Evolutionary conservation across 345 rosid species (phyloP), one percentile per base, ranked within the genome.

Genomic region (Salix brachista): DNA sequence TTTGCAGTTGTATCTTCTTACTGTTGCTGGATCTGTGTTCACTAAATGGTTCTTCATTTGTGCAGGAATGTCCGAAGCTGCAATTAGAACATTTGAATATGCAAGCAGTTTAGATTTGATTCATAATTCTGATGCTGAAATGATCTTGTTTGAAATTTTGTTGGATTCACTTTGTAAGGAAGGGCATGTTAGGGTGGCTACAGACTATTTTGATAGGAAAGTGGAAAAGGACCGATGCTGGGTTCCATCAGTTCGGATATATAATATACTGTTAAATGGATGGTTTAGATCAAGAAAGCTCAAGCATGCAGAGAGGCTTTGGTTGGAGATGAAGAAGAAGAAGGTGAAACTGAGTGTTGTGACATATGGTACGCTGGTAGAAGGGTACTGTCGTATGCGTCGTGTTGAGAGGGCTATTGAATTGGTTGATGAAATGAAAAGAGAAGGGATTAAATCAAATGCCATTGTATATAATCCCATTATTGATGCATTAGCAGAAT

Each of bases 151-250:
- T 32, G 94, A 92, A 69, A 82, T 87, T 77, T 84, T 92, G 80
- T 82, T 93, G 90, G 99, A 96, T 82, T 85, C 95, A 2, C 89
- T 93, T 54, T 91, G 92, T 76, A 91, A 93, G 84, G 94, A 93
- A 84, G 94, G 91, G 74, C 85, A 81, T 77, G 90, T 89, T 77
- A 85, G 84, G 78, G 89, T 79, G 58, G 94, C 95, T 30, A 81
- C 86, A 7, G 80, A 86, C 23, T 90, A 88, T 79, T 71, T 89
- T 62, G 73, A 86, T 75, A 70, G 79, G 42, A 86, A 48, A 75
- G 83, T 73, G 80, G 76, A 67, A 67, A 67, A 52, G 76, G 87
- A 84, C 52, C 36, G 76, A 2, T 75, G 74, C n/a, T 92, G 91
- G 94, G 67, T 80, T 73, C 91, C 96, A 0, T 84, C 96, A 13